phyloP scores from a whole-genome alignment of 352 stramenopile genomes.

The Aphanomyces euteiches region DNA sequence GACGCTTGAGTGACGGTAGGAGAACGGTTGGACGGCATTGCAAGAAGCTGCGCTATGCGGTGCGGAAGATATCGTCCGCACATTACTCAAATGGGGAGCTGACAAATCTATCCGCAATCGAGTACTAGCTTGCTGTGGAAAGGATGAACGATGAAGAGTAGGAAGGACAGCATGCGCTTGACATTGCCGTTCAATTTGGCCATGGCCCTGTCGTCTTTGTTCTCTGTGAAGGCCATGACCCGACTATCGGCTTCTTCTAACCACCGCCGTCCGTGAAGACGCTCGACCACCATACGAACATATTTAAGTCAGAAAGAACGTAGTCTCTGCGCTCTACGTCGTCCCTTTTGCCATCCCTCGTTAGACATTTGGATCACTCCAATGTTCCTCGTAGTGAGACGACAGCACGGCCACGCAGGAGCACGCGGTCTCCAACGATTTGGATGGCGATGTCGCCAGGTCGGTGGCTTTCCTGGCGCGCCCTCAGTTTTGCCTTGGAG shows the following conservation, averaged over 20 bases:
- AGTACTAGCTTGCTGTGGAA: neutral
- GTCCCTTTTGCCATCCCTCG: no score
- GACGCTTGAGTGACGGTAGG: neutral
- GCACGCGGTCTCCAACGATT: neutral
- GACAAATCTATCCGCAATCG: conserved; percentile 25
- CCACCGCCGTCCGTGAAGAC: neutral
- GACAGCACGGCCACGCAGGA: neutral
- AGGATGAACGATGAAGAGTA: neutral
- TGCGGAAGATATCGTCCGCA: conserved; percentile 22
- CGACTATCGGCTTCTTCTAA: conserved; percentile 19
- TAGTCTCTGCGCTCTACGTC: no score
- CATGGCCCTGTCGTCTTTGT: conserved; percentile 28
- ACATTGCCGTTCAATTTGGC: conserved; percentile 26
- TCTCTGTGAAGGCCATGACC: conserved; percentile 25
- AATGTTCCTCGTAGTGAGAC: neutral
- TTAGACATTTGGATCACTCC: neutral
- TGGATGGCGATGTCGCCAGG: neutral
- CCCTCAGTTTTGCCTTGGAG: neutral
- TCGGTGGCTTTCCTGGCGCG: neutral
- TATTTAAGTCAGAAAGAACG: no score
- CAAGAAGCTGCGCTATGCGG: conserved; percentile 14
- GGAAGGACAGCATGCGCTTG: conserved; percentile 17
- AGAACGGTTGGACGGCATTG: conserved; percentile 22
- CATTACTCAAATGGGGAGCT: conserved; percentile 14
- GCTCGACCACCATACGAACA: no score